Evolutionary conservation across 148 eudicot species (phyloP).

Genomic region (Rhododendron molle): DNA sequence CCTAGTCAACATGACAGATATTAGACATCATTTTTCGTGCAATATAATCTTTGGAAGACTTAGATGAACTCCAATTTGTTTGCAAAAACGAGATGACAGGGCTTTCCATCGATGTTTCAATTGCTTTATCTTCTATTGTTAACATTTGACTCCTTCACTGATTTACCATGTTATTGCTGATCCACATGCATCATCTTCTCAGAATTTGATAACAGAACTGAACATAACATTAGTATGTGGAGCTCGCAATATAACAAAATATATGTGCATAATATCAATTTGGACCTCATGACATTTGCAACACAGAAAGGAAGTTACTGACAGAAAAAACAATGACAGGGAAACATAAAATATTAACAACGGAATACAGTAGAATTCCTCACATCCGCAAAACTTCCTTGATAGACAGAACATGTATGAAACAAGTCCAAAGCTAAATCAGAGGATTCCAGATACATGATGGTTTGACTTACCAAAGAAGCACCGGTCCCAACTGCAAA

Average conservation of each 20-base stretch:
- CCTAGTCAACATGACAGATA: neutral
- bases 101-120: neutral
- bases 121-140: neutral
- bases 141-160: neutral
- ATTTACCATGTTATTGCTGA: neutral
- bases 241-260: neutral
- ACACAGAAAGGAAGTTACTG: neutral
- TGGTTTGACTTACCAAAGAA: conserved; percentile 53
- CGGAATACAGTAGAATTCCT: neutral
- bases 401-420: neutral
- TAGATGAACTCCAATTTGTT: neutral
- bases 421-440: neutral
- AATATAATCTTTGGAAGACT: neutral
- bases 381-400: neutral
- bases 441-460: neutral
- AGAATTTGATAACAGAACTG: neutral
- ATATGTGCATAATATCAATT: neutral
- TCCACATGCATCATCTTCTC: neutral
- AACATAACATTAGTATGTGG: neutral
- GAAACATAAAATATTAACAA: neutral
- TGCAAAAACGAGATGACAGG: neutral
- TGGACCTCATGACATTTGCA: neutral
- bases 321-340: neutral
- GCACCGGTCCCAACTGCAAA: conserved; percentile 83
- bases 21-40: neutral